Evolutionary conservation across 225 moss, liverwort and hornwort species (phyloP).

Genomic region (Physcomitrellopsis africana): DNA sequence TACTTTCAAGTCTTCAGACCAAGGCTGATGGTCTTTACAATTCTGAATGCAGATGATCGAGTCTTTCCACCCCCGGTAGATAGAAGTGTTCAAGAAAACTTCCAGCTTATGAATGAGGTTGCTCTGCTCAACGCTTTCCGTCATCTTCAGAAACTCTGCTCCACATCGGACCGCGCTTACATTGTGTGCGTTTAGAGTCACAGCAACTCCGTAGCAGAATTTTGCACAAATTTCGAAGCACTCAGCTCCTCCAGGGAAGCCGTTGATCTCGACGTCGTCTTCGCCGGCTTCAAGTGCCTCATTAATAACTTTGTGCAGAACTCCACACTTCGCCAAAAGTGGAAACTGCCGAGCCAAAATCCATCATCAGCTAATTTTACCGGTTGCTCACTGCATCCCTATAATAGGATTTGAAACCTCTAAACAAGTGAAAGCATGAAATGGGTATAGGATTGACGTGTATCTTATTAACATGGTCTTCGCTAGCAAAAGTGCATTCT

Average conservation of each 20-base stretch:
- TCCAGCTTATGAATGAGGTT: slow-evolving; percentile 83
- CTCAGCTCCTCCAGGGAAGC: slow-evolving; percentile 76
- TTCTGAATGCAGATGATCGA: slow-evolving; percentile 79
- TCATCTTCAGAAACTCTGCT: slow-evolving; percentile 86
- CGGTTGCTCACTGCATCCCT: too few relatives aligned
- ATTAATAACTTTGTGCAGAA: slow-evolving; percentile 61
- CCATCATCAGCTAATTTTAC: background rate
- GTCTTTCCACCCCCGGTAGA: slow-evolving; percentile 84
- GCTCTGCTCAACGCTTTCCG: slow-evolving; percentile 75
- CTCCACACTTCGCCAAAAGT: slow-evolving; percentile 71
- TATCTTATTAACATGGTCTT: background rate
- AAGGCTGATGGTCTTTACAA: slow-evolving; percentile 63
- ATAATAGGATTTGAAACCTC: too few relatives aligned
- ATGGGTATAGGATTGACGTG: background rate
- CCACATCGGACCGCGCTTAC: slow-evolving; percentile 72
- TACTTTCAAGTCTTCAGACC: slow-evolving; percentile 84
- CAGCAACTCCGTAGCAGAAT: slow-evolving; percentile 79
- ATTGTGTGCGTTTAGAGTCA: slow-evolving; percentile 75
- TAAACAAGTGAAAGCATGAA: background rate
- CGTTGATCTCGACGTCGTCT: slow-evolving; percentile 62
- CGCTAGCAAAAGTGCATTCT: background rate
- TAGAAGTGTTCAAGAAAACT: slow-evolving; percentile 71
- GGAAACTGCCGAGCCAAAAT: slow-evolving; percentile 64
- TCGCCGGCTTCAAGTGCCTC: slow-evolving; percentile 59
- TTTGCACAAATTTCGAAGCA: slow-evolving; percentile 78